phyloP scores from a whole-genome alignment of 139 green algal species.

The Marvania coccoides region DNA sequence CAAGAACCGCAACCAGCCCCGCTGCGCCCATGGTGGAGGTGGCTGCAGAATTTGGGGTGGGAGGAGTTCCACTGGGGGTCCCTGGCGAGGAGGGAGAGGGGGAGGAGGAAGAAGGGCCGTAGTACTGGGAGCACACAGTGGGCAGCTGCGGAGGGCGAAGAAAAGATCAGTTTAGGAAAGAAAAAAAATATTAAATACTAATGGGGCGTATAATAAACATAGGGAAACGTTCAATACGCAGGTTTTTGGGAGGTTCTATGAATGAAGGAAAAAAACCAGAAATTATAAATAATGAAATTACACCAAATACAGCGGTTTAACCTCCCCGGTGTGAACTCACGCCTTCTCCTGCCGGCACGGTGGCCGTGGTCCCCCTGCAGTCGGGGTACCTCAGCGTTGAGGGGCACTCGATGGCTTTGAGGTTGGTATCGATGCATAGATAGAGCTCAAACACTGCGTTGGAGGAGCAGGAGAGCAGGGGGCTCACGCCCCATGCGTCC shows the following conservation, averaged over 20 bases:
- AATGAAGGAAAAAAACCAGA: not conserved
- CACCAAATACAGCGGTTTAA: not conserved
- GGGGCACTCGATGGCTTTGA: constrained; percentile 7
- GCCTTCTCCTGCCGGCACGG: not conserved
- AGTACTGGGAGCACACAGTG: not conserved
- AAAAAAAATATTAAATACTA: not conserved
- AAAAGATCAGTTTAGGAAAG: not conserved
- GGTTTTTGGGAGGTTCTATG: not conserved
- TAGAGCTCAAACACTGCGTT: not conserved
- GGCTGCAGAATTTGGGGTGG: not conserved
- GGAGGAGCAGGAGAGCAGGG: not conserved
- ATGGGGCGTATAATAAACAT: not conserved
- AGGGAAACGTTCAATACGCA: not conserved
- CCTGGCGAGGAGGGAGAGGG: not conserved
- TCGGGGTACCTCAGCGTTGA: not conserved
- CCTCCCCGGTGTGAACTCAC: no score
- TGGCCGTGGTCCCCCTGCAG: not conserved
- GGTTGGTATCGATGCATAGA: not conserved
- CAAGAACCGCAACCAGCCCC: not conserved
- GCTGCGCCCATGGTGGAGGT: not conserved
- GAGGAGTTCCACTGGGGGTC: not conserved
- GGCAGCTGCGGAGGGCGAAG: not conserved
- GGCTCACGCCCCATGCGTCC: constrained; percentile 2
- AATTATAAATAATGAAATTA: not conserved
- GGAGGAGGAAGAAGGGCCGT: not conserved